phyloP scores from a whole-genome alignment of 495 filamentous ascomycete species.

The Podospora pseudoanserina region DNA sequence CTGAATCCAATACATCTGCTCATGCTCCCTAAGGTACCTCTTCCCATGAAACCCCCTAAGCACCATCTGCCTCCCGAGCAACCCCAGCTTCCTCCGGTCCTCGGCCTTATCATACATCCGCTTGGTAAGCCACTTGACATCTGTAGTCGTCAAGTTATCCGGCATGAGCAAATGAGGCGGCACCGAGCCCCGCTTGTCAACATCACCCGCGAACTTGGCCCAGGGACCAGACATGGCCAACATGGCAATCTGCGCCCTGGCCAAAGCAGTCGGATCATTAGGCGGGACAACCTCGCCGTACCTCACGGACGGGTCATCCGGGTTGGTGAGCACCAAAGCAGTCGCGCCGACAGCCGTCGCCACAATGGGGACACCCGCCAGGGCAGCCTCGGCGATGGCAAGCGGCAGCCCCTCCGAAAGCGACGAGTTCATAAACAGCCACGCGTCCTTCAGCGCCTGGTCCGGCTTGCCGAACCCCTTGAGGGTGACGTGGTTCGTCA shows the following conservation, averaged over 20 bases:
- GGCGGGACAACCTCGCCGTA: slow-evolving; percentile 62
- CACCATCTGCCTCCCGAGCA: slow-evolving; percentile 58
- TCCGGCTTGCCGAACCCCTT: slow-evolving; percentile 56
- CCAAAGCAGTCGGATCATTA: slow-evolving; percentile 57
- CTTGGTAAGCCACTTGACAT: slow-evolving; percentile 52
- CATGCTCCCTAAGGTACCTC: slow-evolving; percentile 63
- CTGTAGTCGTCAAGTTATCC: slow-evolving; percentile 43
- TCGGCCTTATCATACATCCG: slow-evolving; percentile 62
- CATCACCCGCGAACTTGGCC: slow-evolving; percentile 27
- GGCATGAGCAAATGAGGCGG: slow-evolving; percentile 38
- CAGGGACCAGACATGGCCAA: slow-evolving; percentile 60
- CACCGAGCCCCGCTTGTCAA: neutral
- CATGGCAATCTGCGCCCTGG: slow-evolving; percentile 60
- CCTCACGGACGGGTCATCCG: slow-evolving; percentile 49
- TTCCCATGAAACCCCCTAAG: slow-evolving; percentile 59
- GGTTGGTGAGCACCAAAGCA: slow-evolving; percentile 58
- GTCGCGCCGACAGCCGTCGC: slow-evolving; percentile 65
- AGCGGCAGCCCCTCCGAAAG: slow-evolving; percentile 63
- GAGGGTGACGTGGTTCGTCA: slow-evolving; percentile 51
- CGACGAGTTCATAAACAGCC: slow-evolving; percentile 67
- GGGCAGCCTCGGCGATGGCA: slow-evolving; percentile 61
- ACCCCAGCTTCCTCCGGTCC: slow-evolving; percentile 55
- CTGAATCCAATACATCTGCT: slow-evolving; percentile 64
- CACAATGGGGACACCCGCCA: slow-evolving; percentile 62
- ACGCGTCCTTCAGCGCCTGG: slow-evolving; percentile 57